Evolutionary conservation across 768 basidiomycete species (phyloP).

Genomic region (Tylopilus sp.): DNA sequence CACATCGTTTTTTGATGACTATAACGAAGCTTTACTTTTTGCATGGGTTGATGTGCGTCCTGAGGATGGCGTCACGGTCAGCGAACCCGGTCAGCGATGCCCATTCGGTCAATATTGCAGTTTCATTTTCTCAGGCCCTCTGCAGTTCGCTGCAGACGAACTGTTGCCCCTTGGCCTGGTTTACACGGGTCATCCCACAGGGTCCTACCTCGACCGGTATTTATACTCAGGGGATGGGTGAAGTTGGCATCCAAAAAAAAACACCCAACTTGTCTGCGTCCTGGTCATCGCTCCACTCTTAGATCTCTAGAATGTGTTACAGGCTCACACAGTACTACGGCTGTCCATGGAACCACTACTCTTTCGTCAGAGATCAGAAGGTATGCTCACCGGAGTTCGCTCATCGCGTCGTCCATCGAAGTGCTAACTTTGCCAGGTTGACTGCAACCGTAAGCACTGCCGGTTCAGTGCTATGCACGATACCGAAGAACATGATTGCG

Average conservation of each 20-base stretch:
- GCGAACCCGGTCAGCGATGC: slow-evolving; percentile 3
- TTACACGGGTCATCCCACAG: slow-evolving; percentile 4
- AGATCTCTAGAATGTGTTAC: slow-evolving; percentile 31
- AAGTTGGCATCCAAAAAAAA: not conserved
- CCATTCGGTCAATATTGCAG: slow-evolving; percentile 10
- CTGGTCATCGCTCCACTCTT: not conserved
- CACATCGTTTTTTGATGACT: slow-evolving; percentile 1
- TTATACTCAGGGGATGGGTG: slow-evolving; percentile 13
- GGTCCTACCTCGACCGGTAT: slow-evolving; percentile 16
- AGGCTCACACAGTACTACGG: slow-evolving; percentile 32
- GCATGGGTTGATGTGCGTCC: slow-evolving; percentile 4
- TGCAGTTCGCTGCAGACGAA: slow-evolving; percentile 1
- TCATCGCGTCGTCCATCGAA: not conserved
- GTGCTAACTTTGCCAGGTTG: slow-evolving; percentile 36
- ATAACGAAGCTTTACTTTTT: slow-evolving; percentile 11
- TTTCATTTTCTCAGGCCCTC: slow-evolving; percentile 18
- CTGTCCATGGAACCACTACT: slow-evolving; percentile 33
- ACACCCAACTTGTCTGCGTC: slow-evolving; percentile 3
- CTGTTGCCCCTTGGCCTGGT: not conserved
- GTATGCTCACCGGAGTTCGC: slow-evolving; percentile 21
- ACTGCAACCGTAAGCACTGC: slow-evolving; percentile 43
- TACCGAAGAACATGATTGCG: slow-evolving; percentile 35
- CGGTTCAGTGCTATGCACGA: slow-evolving; percentile 38
- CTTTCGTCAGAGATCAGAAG: slow-evolving; percentile 31
- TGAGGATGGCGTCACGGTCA: slow-evolving; percentile 1